Evolutionary conservation across 345 rosid species (phyloP).

Genomic region (Cardamine chenopodiifolia): DNA sequence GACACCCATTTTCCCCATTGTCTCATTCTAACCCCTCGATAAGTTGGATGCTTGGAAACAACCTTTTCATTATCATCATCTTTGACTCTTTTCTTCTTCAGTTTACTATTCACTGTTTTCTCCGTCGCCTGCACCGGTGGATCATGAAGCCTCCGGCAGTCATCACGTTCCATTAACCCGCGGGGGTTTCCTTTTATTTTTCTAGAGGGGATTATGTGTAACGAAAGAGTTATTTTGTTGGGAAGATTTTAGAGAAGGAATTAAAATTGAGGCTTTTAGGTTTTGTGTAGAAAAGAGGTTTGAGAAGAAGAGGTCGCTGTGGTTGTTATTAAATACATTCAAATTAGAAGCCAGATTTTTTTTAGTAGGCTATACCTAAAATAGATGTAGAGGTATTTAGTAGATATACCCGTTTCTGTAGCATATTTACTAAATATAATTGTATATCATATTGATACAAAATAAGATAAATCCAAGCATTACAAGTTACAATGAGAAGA

Average conservation of each 20-base stretch:
- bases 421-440: not conserved
- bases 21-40: constrained; percentile 88
- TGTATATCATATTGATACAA: not conserved
- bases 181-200: not conserved
- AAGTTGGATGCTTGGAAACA: constrained; percentile 60
- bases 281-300: not conserved
- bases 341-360: constrained; percentile 1
- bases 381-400: constrained; percentile 7
- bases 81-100: constrained; percentile 32
- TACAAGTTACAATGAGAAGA: not conserved
- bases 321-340: constrained; percentile 39
- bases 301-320: constrained; percentile 38
- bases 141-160: constrained; percentile 17
- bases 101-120: not conserved
- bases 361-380: constrained; percentile 31
- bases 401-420: not conserved
- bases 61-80: constrained; percentile 29
- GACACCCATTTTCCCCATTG: constrained; percentile 99
- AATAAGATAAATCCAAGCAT: not conserved
- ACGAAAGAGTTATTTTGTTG: constrained; percentile 2
- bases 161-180: constrained; percentile 27
- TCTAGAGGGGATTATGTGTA: not conserved
- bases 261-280: not conserved
- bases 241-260: constrained; percentile 13
- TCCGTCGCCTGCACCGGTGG: constrained; percentile 17